Base-by-base conservation (phyloP, 2,329 filamentous ascomycete species). In the Paecilomyces formosus region DNA sequence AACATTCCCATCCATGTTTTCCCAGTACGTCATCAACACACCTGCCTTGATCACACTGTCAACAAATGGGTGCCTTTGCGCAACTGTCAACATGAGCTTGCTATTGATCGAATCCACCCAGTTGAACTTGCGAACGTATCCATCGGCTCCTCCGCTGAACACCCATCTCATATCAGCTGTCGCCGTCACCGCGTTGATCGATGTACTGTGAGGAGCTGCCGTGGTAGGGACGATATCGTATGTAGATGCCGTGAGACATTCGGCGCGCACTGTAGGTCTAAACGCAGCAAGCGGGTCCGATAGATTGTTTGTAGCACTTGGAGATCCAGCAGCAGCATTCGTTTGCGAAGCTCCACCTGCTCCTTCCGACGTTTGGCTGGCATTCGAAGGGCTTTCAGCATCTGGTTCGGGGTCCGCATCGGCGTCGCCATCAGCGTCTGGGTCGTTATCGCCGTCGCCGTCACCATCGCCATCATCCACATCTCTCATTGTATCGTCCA, bases 201-300 rank as follows among this genome's bases (percentile, higher is more conserved):
- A 97, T 2, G 94, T 99, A 62, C 91, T 89, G 72, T 97, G 92
- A 0, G 94, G 94, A 2, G 94, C 94, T 1, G 94, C 94, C 77
- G 97, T 97, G 22, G 94, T 97, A 1, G 94, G 94, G 1, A 96
- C 88, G 60, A 99, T 96, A 71, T 99, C 94, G 78, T 97, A 99
- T 1, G 88, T 84, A 49, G 82, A 79, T 13, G 94, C 93, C 1
- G 82, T 87, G 55, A 96, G 78, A n/a, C 86, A 89, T 69, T 96
- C 92, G 11, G 87, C 81, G 0, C 89, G 85, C n/a, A 92, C 81
- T 55, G 78, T 80, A 0, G 87, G 88, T 54, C 83, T 85, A 64
- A 76, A 80, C 60, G 74, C 77, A 49, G 74, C 75, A 55, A 70
- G 68, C 50, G 61, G 65, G 61, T 68, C 74, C 6, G 72, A 65